These are phyloP conservation scores for Pleurotus tuoliensis DNA, from an alignment of 768 basidiomycete species.

Conservation along the genomic window DNA sequence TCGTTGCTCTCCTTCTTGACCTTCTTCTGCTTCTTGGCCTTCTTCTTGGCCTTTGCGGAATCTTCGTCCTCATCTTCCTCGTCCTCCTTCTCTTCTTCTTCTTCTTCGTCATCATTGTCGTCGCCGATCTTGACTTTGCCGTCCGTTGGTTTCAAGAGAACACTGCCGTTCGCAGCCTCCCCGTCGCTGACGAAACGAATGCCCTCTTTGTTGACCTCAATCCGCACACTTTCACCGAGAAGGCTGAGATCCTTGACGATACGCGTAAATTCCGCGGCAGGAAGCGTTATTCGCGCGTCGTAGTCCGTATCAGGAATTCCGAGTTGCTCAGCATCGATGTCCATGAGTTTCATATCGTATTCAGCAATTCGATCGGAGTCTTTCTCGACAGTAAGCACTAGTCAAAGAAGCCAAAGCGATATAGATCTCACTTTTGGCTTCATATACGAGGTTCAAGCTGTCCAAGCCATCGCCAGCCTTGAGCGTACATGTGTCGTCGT, in stretches of 20 bases:
- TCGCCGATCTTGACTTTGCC: constrained; percentile 38
- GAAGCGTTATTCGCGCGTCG: constrained; percentile 88
- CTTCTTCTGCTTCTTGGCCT: constrained; percentile 43
- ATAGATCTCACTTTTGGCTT: constrained; percentile 68
- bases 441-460: constrained; percentile 82
- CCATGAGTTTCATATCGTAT: constrained; percentile 99
- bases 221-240: constrained; percentile 91
- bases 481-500: constrained; percentile 88
- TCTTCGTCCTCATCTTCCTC: constrained; percentile 31
- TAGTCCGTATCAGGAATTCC: constrained; percentile 98
- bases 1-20: constrained; percentile 40
- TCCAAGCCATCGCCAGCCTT: constrained; percentile 92
- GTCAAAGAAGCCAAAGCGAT: constrained; percentile 3
- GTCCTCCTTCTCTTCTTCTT: constrained; percentile 30
- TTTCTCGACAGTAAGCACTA: constrained; percentile 23
- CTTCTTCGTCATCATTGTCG: constrained; percentile 33
- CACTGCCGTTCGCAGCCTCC: constrained; percentile 87
- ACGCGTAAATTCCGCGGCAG: constrained; percentile 80
- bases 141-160: constrained; percentile 77
- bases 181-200: constrained; percentile 91
- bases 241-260: constrained; percentile 90
- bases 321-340: constrained; percentile 93
- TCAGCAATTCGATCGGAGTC: constrained; percentile 92
- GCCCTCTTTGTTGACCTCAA: constrained; percentile 95
- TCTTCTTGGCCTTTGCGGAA: constrained; percentile 38